phyloP scores from a whole-genome alignment of 2,329 filamentous ascomycete species.

The Leptographium wingfieldii region DNA sequence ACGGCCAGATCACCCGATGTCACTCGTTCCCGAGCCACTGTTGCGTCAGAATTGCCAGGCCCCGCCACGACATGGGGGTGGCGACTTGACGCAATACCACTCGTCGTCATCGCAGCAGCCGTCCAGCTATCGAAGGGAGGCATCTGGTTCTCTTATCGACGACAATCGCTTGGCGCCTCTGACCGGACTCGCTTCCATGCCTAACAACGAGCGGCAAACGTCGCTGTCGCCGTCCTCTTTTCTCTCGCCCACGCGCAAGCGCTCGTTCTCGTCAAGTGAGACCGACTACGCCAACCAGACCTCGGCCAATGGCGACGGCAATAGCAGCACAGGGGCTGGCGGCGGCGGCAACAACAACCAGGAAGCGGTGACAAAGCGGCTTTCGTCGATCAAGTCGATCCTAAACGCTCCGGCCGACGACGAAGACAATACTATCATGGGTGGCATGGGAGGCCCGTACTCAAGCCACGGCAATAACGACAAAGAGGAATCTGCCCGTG shows the following conservation, averaged over 20 bases:
- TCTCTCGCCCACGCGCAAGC: slow-evolving; percentile 47
- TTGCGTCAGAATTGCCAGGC: slow-evolving; percentile 28
- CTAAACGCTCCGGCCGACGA: slow-evolving; percentile 43
- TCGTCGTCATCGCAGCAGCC: slow-evolving; percentile 21
- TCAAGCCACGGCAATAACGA: background rate
- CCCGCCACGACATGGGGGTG: slow-evolving; percentile 25
- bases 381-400: slow-evolving; percentile 66
- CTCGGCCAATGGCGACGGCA: background rate
- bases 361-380: slow-evolving; percentile 44
- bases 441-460: slow-evolving; percentile 11
- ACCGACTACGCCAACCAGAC: slow-evolving; percentile 23
- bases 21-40: slow-evolving; percentile 34
- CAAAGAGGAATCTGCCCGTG: background rate
- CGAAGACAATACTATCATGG: slow-evolving; percentile 17
- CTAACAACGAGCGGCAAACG: slow-evolving; percentile 36
- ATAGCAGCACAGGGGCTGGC: background rate
- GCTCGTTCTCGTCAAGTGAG: slow-evolving; percentile 52
- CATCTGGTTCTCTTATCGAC: slow-evolving; percentile 33
- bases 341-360: slow-evolving; percentile 23
- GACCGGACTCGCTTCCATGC: slow-evolving; percentile 25
- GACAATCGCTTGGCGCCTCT: slow-evolving; percentile 48
- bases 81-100: slow-evolving; percentile 40
- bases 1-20: slow-evolving; percentile 30
- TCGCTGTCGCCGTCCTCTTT: slow-evolving; percentile 50
- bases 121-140: slow-evolving; percentile 24